These are phyloP conservation scores for Geotrichum europaeum DNA, from an alignment of 1,139 yeast genomes.

Conservation along the genomic window DNA sequence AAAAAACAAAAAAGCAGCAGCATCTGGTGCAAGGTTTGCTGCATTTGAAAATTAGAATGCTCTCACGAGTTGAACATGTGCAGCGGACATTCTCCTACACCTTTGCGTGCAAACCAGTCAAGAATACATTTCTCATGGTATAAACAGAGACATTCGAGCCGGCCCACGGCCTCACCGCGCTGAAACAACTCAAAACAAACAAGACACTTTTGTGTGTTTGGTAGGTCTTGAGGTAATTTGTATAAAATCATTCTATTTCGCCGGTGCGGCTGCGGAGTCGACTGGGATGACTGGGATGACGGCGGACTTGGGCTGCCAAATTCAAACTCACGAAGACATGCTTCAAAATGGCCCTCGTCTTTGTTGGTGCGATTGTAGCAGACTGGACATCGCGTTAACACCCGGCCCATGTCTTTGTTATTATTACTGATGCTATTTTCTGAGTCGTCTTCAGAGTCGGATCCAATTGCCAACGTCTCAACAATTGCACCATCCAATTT, in stretches of 20 bases:
- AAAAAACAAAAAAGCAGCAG: not conserved
- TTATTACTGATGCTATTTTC: constrained; percentile 30
- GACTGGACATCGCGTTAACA: constrained; percentile 4
- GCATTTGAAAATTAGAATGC: too few species aligned
- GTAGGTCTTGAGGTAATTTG: constrained; percentile 48
- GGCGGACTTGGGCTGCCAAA: not conserved
- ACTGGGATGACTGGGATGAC: constrained; percentile 48
- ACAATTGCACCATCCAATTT: constrained; percentile 6
- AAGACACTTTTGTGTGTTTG: constrained; percentile 59
- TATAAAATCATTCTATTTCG: constrained; percentile 81
- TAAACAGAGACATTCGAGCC: constrained; percentile 89
- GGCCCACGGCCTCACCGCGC: constrained; percentile 84
- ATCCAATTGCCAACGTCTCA: constrained; percentile 12
- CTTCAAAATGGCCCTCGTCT: constrained; percentile 62
- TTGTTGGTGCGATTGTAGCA: constrained; percentile 24
- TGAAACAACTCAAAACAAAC: constrained; percentile 84
- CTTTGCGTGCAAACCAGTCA: constrained; percentile 83
- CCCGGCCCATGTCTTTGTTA: not conserved
- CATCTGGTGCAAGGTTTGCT: too few species aligned
- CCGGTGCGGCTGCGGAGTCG: constrained; percentile 52
- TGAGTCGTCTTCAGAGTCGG: constrained; percentile 20
- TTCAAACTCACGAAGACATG: constrained; percentile 43
- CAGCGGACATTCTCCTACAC: constrained; percentile 82
- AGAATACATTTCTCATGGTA: constrained; percentile 87
- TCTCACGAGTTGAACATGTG: constrained; percentile 45